Evolutionary conservation across 23 red algal species (phyloP).

Genomic region (Chondrus crispus): DNA sequence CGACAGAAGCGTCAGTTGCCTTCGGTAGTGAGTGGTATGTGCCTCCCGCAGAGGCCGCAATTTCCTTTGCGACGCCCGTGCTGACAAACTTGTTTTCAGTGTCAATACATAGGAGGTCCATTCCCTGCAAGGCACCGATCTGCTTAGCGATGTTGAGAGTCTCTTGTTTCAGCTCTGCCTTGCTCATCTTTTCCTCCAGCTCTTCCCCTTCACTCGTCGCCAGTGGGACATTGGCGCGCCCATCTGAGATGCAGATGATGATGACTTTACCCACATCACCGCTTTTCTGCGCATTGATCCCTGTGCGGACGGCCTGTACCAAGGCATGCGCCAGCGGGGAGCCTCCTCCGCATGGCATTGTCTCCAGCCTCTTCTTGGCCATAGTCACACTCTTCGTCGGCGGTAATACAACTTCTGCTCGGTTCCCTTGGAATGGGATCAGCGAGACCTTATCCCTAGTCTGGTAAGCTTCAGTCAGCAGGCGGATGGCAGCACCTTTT

Average conservation of each 20-base stretch:
- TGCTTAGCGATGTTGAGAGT: conserved; percentile 79
- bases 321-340: conserved; percentile 96
- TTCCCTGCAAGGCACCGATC: conserved; percentile 65
- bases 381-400: conserved; percentile 95
- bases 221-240: conserved; percentile 92
- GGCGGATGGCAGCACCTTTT: conserved; percentile 95
- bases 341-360: conserved; percentile 99
- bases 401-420: conserved; percentile 89
- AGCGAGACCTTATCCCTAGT: conserved; percentile 93
- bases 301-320: conserved; percentile 65
- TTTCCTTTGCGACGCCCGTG: conserved; percentile 94
- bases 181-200: conserved; percentile 87
- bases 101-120: conserved; percentile 89
- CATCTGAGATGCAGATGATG: conserved; percentile 93
- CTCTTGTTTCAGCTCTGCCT: conserved; percentile 95
- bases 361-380: conserved; percentile 97
- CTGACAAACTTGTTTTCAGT: conserved; percentile 99
- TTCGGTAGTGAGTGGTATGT: conserved; percentile 95
- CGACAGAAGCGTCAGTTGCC: conserved; percentile 90
- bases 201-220: conserved; percentile 74
- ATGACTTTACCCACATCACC: conserved; percentile 97
- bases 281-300: conserved; percentile 85
- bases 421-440: conserved; percentile 94
- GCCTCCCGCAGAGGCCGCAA: conserved; percentile 80
- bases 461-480: conserved; percentile 96